A percentile compares a stretch with the other conserved stretches of the same genome.
Evolutionary conservation across 177 flowering plant genomes (phyloP).

Genomic region (Tripterygium wilfordii): DNA sequence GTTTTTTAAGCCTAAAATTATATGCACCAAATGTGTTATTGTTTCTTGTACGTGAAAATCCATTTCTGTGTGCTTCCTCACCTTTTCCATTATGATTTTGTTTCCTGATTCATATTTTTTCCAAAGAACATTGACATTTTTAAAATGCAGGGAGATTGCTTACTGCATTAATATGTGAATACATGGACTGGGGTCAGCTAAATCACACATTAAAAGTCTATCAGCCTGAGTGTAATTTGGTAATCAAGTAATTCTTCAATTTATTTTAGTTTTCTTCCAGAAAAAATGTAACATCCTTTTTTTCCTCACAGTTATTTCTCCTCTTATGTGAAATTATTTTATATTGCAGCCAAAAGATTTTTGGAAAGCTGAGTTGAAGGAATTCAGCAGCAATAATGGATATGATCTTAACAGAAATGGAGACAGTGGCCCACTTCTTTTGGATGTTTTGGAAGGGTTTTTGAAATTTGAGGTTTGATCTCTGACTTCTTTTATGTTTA

Average conservation of each 20-base stretch:
- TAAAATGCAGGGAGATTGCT: conserved; percentile 75
- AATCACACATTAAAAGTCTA: conserved; percentile 92
- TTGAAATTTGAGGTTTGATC: conserved; percentile 86
- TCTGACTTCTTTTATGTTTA: conserved; percentile 1
- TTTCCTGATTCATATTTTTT: too few relatives aligned
- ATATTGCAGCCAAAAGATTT: conserved; percentile 81
- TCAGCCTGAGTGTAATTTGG: conserved; percentile 96
- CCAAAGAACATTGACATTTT: too few relatives aligned
- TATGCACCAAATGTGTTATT: too few relatives aligned
- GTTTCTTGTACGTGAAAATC: too few relatives aligned
- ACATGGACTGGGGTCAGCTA: conserved; percentile 97
- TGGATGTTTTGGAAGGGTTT: conserved; percentile 97
- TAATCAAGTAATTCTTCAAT: conserved; percentile 27
- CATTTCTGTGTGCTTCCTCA: too few relatives aligned
- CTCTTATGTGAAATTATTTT: too few relatives aligned
- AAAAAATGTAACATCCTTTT: too few relatives aligned
- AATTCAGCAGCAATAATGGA: conserved; percentile 83
- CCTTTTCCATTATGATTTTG: too few relatives aligned
- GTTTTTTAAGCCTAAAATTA: too few relatives aligned
- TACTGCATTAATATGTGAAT: conserved; percentile 88
- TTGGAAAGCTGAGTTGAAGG: conserved; percentile 94
- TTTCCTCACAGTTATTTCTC: too few relatives aligned
- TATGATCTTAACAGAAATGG: conserved; percentile 83
- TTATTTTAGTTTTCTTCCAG: not conserved
- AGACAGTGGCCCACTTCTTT: conserved; percentile 84